Evolutionary conservation across 1,284 basidiomycete genomes (phyloP), one percentile per base, ranked within the genome.

Genomic region (Ceratorhiza oryzae-sativae): DNA sequence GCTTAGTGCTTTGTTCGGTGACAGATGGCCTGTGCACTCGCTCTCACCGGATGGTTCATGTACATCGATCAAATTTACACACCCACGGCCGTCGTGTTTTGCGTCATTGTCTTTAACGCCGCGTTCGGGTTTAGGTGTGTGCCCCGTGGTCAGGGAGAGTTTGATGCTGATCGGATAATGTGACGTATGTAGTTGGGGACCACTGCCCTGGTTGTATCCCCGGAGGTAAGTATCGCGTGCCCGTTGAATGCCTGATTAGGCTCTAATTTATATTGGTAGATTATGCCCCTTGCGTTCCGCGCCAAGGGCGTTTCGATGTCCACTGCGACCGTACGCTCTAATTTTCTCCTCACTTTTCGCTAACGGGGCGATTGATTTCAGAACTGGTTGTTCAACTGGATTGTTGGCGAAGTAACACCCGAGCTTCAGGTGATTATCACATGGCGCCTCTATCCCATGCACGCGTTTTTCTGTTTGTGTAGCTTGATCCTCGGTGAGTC

Each of bases 401-500:
- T 94, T 76, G 94, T 98, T 53, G 96, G 96, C 25, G 92, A 94
- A 80, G 85, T 89, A 49, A 98, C 96, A 0, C 96, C 96, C 0
- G 85, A 90, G 58, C 83, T 98, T 60, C 95, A 98, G 82, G 94
- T 97, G 75, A 81, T 86, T 45, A 98, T 99, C 76, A 86, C 87
- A 41, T 99, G 97, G 96, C 86, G 93, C 63, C 82, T 98, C 65
- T 98, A 98, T 81, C 93, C 94, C 0, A 95, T 99, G 92, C 95
- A 97, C 77, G 95, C 93, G 13, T 95, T 95, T 82, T 97, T 97
- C 82, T 96, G 95, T 80, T 86, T 88, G 15, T 89, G 90, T 78
- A 94, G 93, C 76, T 95, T 97, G 78, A 84, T 95, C 45, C 82
- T 95, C 32, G 90, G 88, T 87, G 76, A 77, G 83, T 81, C 32